A percentile compares a stretch with the other conserved stretches of the same genome.
Evolutionary conservation across 495 filamentous ascomycete genomes (phyloP).

Genomic region (Penicillium atrosanguineum): DNA sequence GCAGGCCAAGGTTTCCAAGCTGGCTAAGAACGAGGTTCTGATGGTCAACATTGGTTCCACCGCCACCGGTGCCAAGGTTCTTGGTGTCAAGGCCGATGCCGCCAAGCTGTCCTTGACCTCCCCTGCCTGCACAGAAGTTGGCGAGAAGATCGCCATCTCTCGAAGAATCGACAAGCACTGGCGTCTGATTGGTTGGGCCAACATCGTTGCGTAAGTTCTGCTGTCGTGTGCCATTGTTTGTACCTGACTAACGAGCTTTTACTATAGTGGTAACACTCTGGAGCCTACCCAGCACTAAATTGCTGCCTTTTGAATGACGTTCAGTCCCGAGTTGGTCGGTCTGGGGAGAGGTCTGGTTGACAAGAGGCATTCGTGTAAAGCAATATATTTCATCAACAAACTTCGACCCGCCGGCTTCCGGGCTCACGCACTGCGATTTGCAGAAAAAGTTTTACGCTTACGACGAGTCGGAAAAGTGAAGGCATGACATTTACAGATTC

Average conservation of each 20-base stretch:
- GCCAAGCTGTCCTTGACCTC: conserved; percentile 86
- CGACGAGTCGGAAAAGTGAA: conserved; percentile 34
- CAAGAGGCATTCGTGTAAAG: neutral
- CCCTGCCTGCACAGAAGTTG: conserved; percentile 88
- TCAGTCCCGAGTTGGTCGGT: conserved; percentile 11
- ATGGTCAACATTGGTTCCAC: conserved; percentile 99
- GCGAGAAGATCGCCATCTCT: conserved; percentile 95
- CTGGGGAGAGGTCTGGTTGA: conserved; percentile 8
- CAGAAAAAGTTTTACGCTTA: conserved; percentile 34
- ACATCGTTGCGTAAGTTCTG: conserved; percentile 69
- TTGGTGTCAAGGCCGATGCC: conserved; percentile 94
- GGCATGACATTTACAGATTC: conserved; percentile 33
- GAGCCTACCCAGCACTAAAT: conserved; percentile 51
- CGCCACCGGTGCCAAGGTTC: conserved; percentile 91
- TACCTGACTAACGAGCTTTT: conserved; percentile 18
- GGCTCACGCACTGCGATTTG: conserved; percentile 23
- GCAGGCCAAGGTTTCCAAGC: conserved; percentile 97
- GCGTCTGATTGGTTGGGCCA: conserved; percentile 97
- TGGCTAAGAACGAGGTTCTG: conserved; percentile 93
- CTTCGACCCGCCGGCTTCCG: conserved; percentile 10
- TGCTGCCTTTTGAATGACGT: conserved; percentile 14
- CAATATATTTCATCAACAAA: conserved; percentile 6
- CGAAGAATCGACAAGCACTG: conserved; percentile 99
- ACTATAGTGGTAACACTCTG: conserved; percentile 49
- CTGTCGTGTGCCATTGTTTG: neutral